Percentiles rank a stretch among this genome's conserved stretches.
Conservation (phyloP, 2,329 filamentous ascomycete species). For the Dactylella cylindrospora region DNA sequence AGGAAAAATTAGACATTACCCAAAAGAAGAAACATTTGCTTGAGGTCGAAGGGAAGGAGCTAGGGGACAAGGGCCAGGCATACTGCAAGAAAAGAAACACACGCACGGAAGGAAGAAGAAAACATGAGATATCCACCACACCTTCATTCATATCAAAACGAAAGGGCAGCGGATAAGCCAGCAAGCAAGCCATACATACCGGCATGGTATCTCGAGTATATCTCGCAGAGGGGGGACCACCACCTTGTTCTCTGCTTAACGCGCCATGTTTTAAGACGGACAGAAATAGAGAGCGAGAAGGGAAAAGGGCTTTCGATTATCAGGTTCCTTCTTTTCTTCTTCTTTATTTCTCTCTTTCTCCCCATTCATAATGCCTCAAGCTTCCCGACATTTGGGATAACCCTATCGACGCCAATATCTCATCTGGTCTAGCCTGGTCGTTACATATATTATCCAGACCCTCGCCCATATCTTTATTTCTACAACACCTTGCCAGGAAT, state of each 20-base stretch:
- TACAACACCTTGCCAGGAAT: constrained; percentile 38
- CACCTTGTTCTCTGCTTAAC: constrained; percentile 24
- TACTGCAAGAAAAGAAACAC: constrained; percentile 38
- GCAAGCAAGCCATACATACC: constrained; percentile 36
- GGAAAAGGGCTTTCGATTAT: constrained; percentile 45
- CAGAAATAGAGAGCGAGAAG: constrained; percentile 38
- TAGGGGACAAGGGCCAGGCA: constrained; percentile 22
- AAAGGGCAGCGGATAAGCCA: constrained; percentile 35
- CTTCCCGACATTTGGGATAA: constrained; percentile 44
- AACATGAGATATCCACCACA: constrained; percentile 34
- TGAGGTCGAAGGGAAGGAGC: constrained; percentile 20
- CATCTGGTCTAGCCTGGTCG: constrained; percentile 38
- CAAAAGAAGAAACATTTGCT: constrained; percentile 43
- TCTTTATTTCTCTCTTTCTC: no score
- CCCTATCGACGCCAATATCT: constrained; percentile 44
- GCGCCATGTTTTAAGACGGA: constrained; percentile 39
- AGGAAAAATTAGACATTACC: constrained; percentile 43
- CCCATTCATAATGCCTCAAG: constrained; percentile 45
- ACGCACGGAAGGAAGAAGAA: constrained; percentile 37
- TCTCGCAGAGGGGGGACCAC: constrained; percentile 44
- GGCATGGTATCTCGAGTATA: constrained; percentile 43
- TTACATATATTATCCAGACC: constrained; percentile 45
- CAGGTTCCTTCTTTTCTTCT: no score
- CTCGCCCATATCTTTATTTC: constrained; percentile 44
- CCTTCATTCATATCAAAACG: constrained; percentile 34